phyloP scores from a whole-genome alignment of 768 basidiomycete species.

The Amanita thiersii region DNA sequence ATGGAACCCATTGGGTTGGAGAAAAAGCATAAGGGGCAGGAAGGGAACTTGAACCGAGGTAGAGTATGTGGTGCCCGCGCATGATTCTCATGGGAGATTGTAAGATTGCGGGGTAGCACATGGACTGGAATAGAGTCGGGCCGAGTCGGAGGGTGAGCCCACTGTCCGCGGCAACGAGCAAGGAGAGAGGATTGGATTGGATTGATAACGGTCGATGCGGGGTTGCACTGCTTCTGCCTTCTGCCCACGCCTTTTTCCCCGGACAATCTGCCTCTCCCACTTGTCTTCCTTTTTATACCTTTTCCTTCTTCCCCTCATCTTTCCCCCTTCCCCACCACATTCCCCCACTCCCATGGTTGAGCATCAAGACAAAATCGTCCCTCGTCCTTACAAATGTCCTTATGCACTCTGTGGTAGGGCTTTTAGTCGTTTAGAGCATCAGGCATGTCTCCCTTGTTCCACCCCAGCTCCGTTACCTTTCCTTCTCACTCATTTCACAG shows the following conservation, averaged over 20 bases:
- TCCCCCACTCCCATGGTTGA: constrained; percentile 5
- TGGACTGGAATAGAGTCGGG: constrained; percentile 2
- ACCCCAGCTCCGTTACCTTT: constrained; percentile 3
- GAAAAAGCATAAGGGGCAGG: not conserved
- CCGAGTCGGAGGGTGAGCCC: constrained; percentile 9
- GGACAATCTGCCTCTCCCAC: too few relatives aligned
- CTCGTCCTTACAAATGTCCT: constrained; percentile 94
- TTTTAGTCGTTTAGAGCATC: constrained; percentile 94
- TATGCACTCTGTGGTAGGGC: constrained; percentile 87
- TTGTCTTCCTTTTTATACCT: not conserved
- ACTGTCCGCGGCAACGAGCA: not conserved
- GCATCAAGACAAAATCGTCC: constrained; percentile 23
- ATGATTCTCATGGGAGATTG: not conserved
- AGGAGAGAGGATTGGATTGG: too few relatives aligned
- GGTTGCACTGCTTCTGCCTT: not conserved
- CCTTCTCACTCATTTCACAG: constrained; percentile 31
- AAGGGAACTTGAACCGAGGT: not conserved
- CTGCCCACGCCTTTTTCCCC: constrained; percentile 3
- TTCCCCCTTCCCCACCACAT: constrained; percentile 2
- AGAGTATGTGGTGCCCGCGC: not conserved
- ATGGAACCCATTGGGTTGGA: too few relatives aligned
- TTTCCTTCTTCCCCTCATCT: constrained; percentile 6
- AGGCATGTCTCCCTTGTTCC: constrained; percentile 38
- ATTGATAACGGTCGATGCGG: not conserved
- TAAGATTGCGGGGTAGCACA: not conserved